Evolutionary conservation across 2,329 filamentous ascomycete genomes (phyloP).

Genomic region (Botrytis aclada): DNA sequence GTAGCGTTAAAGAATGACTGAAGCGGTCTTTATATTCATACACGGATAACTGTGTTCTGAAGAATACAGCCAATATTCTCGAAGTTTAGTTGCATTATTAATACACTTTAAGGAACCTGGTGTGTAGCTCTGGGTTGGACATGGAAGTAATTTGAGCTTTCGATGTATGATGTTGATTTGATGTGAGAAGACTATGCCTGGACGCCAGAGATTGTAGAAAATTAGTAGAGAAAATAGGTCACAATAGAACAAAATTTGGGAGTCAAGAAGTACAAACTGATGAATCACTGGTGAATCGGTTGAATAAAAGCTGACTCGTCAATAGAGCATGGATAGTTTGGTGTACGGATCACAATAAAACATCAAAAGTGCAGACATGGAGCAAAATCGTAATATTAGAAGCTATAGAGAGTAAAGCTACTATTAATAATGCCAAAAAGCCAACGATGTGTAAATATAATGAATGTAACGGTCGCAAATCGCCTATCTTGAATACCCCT

Average conservation of each 20-base stretch:
- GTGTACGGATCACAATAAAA: not conserved
- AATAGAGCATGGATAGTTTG: not conserved
- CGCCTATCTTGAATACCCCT: not conserved
- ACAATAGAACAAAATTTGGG: not conserved
- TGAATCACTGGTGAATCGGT: too few relatives aligned
- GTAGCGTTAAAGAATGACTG: not conserved
- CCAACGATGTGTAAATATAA: not conserved
- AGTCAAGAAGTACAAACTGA: not conserved
- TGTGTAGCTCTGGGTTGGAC: too few relatives aligned
- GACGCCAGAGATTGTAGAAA: too few relatives aligned
- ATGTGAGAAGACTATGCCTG: too few relatives aligned
- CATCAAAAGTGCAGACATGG: not conserved
- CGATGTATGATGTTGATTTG: not conserved
- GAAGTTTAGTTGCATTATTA: too few relatives aligned
- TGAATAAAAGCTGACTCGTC: not conserved
- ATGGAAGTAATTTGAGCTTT: too few relatives aligned
- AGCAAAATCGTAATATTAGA: not conserved
- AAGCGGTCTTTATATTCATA: too few relatives aligned
- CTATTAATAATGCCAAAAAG: not conserved
- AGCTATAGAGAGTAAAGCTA: not conserved
- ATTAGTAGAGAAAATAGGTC: not conserved
- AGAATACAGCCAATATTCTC: too few relatives aligned
- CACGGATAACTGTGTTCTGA: too few relatives aligned
- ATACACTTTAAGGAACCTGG: too few relatives aligned
- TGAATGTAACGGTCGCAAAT: conserved; percentile 3